Evolutionary conservation across 345 rosid species (phyloP).

Genomic region (Arabis alpina): DNA sequence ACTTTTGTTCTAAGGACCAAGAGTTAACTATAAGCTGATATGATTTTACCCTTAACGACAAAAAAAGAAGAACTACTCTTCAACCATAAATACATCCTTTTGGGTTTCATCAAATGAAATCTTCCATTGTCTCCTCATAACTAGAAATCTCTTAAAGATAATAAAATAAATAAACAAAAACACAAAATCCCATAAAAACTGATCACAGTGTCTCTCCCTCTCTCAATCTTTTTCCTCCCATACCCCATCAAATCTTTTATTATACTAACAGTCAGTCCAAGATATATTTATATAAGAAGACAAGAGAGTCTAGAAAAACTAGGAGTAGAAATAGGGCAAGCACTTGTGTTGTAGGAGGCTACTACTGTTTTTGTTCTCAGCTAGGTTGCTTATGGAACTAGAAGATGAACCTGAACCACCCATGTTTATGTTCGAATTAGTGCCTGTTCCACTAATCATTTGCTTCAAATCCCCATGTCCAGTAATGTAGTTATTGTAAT

Average conservation of each 20-base stretch:
- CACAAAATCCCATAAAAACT: constrained; percentile 37
- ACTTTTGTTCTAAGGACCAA: constrained; percentile 4
- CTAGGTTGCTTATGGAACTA: constrained; percentile 47
- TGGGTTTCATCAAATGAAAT: constrained; percentile 32
- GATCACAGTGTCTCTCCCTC: constrained; percentile 26
- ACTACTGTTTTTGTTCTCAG: constrained; percentile 62
- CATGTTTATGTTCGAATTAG: constrained; percentile 45
- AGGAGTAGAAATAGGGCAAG: constrained; percentile 58
- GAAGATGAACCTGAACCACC: constrained; percentile 36
- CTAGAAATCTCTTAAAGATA: constrained; percentile 25
- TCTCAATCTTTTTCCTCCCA: constrained; percentile 45
- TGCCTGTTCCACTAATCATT: constrained; percentile 53
- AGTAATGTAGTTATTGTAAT: constrained; percentile 38
- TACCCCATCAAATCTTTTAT: constrained; percentile 79
- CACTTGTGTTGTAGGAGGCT: constrained; percentile 50
- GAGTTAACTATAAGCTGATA: constrained; percentile 27
- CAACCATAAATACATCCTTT: constrained; percentile 35
- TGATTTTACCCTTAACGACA: constrained; percentile 25
- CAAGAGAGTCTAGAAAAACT: constrained; percentile 42
- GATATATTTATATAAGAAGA: constrained; percentile 42
- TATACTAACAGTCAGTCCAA: constrained; percentile 57
- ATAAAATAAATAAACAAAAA: constrained; percentile 22
- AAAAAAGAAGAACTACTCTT: constrained; percentile 25
- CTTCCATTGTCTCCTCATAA: constrained; percentile 31
- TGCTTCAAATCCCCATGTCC: constrained; percentile 70